Evolutionary conservation across 495 filamentous ascomycete species (phyloP).

Genomic region (Neurospora sp.): DNA sequence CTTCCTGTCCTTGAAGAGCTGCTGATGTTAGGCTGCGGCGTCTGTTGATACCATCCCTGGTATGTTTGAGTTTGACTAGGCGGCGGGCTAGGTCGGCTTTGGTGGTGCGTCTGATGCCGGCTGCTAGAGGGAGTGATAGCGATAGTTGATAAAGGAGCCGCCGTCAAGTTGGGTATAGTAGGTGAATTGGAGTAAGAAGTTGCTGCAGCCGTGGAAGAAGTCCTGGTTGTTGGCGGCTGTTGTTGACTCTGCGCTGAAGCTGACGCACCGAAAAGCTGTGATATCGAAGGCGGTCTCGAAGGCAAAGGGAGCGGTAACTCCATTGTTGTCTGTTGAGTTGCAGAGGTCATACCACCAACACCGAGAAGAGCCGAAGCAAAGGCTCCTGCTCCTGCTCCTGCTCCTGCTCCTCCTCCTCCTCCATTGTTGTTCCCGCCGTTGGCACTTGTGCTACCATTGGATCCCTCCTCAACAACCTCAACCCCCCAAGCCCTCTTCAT

Average conservation of each 20-base stretch:
- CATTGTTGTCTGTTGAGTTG: not conserved
- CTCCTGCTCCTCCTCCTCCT: not conserved
- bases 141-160: not conserved
- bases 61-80: not conserved
- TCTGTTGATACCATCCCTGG: not conserved
- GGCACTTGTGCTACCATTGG: not conserved
- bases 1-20: not conserved
- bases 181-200: not conserved
- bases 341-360: not conserved
- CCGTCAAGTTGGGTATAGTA: not conserved
- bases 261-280: not conserved
- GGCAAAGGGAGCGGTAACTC: not conserved
- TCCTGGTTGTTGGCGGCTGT: not conserved
- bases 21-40: not conserved
- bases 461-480: not conserved
- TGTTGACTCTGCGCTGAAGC: not conserved
- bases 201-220: not conserved
- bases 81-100: not conserved
- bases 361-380: conserved; percentile 2
- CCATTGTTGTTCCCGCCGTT: not conserved
- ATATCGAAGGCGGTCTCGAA: not conserved
- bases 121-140: not conserved
- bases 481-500: conserved; percentile 60
- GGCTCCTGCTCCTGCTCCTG: not conserved
- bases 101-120: not conserved